These are phyloP conservation scores for Tulasnella sp. DNA, from an alignment of 768 basidiomycete genomes.

Conservation along the genomic window DNA sequence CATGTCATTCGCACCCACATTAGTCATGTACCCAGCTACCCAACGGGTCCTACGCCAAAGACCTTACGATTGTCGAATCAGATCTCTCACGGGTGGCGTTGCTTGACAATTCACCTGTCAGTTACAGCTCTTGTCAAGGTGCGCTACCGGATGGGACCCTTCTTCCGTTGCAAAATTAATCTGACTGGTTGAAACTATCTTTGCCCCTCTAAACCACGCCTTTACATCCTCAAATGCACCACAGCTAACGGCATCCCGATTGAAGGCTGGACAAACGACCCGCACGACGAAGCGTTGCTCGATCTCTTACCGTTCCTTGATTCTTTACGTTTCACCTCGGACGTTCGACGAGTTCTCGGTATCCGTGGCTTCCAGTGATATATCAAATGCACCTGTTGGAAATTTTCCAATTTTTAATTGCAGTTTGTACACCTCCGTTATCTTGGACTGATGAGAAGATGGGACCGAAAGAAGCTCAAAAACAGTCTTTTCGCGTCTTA, in stretches of 20 bases:
- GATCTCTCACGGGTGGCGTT: constrained; percentile 93
- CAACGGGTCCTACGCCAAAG: constrained; percentile 93
- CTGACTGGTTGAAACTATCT: constrained; percentile 33
- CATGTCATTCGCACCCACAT: constrained; percentile 17
- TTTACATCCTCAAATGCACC: not conserved
- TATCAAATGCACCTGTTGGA: not conserved
- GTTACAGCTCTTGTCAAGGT: constrained; percentile 93
- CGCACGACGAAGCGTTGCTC: constrained; percentile 91
- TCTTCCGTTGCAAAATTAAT: not conserved
- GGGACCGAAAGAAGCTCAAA: not conserved
- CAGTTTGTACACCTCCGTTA: not conserved
- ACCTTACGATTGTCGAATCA: constrained; percentile 78
- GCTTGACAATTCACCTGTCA: constrained; percentile 92
- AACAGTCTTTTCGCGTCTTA: not conserved
- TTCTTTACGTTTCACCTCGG: constrained; percentile 90
- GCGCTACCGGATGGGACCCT: not conserved
- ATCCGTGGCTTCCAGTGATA: constrained; percentile 39
- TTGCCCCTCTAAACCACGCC: not conserved
- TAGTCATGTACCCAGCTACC: constrained; percentile 89
- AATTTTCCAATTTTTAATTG: constrained; percentile 16
- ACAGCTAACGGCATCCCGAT: constrained; percentile 97
- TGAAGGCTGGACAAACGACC: constrained; percentile 99
- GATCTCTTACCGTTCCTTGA: constrained; percentile 94
- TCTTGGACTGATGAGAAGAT: not conserved
- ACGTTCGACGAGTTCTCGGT: constrained; percentile 89